These are phyloP conservation scores for Blastobotrys illinoisensis DNA, from an alignment of 1,139 yeast genomes.

Conservation along the genomic window DNA sequence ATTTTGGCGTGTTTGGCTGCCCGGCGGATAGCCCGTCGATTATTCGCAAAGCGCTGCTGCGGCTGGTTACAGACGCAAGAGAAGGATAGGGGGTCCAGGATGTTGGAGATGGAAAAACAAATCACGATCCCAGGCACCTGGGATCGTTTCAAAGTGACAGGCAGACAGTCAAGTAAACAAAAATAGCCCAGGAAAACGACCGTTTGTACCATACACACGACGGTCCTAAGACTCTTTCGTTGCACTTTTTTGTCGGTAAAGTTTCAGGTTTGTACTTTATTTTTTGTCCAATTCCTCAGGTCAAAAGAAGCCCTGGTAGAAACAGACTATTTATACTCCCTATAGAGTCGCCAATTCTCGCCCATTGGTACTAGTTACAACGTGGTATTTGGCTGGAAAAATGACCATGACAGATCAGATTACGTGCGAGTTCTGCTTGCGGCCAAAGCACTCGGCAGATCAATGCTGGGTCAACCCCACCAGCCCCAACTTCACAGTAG, in stretches of 20 bases:
- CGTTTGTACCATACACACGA: background rate
- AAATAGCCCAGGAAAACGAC: background rate
- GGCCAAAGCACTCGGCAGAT: constrained; percentile 11
- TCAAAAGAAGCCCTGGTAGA: background rate
- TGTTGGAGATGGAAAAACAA: background rate
- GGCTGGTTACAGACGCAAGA: no score
- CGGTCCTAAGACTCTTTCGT: background rate
- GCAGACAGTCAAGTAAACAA: background rate
- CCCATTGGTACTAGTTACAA: no score
- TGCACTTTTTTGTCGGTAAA: background rate
- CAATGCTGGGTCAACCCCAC: constrained; percentile 14
- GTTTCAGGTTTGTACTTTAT: background rate
- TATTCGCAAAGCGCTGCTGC: no score
- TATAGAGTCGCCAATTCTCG: background rate
- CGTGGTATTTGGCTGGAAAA: background rate
- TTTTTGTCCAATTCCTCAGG: background rate
- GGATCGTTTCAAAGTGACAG: background rate
- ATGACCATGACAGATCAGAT: background rate
- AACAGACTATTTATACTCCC: background rate
- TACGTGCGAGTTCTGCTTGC: constrained; percentile 10
- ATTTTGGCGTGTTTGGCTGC: no score
- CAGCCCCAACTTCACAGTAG: constrained; percentile 10
- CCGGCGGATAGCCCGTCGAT: no score
- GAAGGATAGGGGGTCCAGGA: background rate
- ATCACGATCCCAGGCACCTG: background rate